These are phyloP conservation scores for Rubroboletus satanas DNA, from an alignment of 768 basidiomycete genomes.

Conservation along the genomic window DNA sequence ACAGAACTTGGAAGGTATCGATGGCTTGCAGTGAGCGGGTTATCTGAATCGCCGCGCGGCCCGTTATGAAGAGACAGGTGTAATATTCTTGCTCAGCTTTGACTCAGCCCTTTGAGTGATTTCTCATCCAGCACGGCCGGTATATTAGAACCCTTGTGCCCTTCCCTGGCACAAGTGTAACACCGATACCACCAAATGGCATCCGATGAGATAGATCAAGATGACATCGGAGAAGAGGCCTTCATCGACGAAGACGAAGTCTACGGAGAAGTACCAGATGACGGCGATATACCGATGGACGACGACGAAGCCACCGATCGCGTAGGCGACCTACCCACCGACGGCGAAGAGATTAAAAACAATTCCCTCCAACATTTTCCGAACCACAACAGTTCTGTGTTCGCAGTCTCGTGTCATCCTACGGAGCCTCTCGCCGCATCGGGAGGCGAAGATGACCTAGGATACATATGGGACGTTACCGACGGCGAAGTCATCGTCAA, in stretches of 20 bases:
- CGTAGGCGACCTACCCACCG: constrained; percentile 40
- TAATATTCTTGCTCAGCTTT: neutral
- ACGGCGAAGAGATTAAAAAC: constrained; percentile 44
- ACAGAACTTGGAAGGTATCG: neutral
- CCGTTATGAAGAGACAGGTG: neutral
- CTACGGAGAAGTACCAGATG: constrained; percentile 58
- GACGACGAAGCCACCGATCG: constrained; percentile 54
- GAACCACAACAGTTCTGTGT: constrained; percentile 74
- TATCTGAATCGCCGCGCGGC: neutral
- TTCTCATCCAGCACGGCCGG: constrained; percentile 19
- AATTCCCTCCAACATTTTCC: constrained; percentile 69
- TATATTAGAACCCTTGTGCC: constrained; percentile 1
- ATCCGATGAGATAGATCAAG: constrained; percentile 37
- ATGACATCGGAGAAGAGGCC: constrained; percentile 40
- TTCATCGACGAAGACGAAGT: constrained; percentile 69
- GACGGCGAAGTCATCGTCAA: constrained; percentile 78
- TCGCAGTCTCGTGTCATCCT: constrained; percentile 81
- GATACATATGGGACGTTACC: constrained; percentile 88
- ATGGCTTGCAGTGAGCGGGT: neutral
- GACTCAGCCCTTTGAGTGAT: constrained; percentile 13
- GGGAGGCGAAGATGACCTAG: constrained; percentile 93
- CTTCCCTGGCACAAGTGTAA: neutral
- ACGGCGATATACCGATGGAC: constrained; percentile 68
- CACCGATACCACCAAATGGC: constrained; percentile 19
- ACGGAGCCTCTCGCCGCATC: constrained; percentile 76